A percentile compares a stretch with the other conserved stretches of the same genome.
Conservation (phyloP, 2,329 filamentous ascomycete genomes). For the Trichocomaceae sp. region DNA sequence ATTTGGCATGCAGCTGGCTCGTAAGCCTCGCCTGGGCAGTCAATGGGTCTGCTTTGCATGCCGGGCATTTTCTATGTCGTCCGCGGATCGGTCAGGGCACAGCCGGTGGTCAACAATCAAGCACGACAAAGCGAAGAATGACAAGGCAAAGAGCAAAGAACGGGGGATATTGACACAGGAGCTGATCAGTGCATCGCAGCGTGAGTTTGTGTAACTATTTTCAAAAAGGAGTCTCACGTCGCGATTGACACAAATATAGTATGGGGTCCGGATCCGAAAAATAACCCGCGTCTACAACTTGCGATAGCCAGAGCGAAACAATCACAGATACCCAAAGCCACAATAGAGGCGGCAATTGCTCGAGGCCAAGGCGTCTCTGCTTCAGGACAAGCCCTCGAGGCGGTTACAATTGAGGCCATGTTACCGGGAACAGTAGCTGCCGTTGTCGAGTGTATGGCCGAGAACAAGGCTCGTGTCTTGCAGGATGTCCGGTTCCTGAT, state of each 20-base stretch:
- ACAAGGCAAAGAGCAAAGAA: conserved; percentile 65
- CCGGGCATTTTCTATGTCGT: conserved; percentile 45
- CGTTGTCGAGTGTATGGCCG: conserved; percentile 79
- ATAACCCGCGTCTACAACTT: conserved; percentile 69
- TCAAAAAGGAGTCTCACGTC: not conserved
- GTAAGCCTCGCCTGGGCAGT: conserved; percentile 9
- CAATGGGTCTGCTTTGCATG: conserved; percentile 21
- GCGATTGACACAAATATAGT: conserved; percentile 43
- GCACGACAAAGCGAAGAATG: conserved; percentile 85
- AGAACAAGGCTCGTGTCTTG: conserved; percentile 67
- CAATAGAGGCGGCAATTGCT: conserved; percentile 79
- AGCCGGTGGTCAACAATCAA: conserved; percentile 95
- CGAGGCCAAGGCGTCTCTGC: conserved; percentile 79
- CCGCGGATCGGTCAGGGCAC: conserved; percentile 58
- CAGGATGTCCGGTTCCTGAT: conserved; percentile 66
- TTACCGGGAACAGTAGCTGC: conserved; percentile 66
- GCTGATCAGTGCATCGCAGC: conserved; percentile 67
- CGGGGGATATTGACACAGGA: conserved; percentile 63
- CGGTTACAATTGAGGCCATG: conserved; percentile 71
- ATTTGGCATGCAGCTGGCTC: conserved; percentile 23
- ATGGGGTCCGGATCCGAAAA: conserved; percentile 64
- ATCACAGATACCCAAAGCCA: conserved; percentile 72
- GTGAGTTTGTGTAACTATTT: conserved; percentile 41
- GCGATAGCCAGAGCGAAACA: conserved; percentile 74
- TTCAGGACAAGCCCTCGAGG: conserved; percentile 69